phyloP scores from a whole-genome alignment of 1,139 yeast genomes.

The Candida glucosophila region DNA sequence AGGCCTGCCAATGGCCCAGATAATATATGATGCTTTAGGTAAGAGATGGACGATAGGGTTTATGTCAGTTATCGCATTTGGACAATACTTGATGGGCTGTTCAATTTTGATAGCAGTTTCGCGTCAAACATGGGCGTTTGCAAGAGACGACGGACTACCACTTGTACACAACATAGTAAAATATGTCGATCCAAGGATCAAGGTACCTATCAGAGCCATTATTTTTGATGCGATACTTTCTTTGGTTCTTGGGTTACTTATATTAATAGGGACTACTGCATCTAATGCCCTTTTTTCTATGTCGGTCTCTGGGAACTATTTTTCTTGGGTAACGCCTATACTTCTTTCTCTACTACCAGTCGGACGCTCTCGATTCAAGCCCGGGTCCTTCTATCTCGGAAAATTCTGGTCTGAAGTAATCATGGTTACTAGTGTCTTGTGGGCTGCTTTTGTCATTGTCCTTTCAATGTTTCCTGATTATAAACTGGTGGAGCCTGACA shows the following conservation, averaged over 20 bases:
- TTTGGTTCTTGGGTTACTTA: constrained; percentile 39
- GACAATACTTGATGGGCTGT: constrained; percentile 59
- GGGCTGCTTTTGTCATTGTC: constrained; percentile 30
- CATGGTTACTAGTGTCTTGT: constrained; percentile 27
- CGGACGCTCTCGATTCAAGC: constrained; percentile 41
- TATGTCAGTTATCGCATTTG: constrained; percentile 49
- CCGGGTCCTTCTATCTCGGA: constrained; percentile 46
- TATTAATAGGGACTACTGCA: constrained; percentile 47
- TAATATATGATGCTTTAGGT: constrained; percentile 57
- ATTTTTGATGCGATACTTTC: constrained; percentile 36
- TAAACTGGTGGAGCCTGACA: constrained; percentile 21
- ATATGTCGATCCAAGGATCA: constrained; percentile 36
- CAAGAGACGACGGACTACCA: constrained; percentile 13
- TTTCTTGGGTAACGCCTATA: constrained; percentile 54
- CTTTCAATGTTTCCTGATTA: constrained; percentile 40
- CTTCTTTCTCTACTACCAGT: constrained; percentile 33
- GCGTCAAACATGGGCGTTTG: constrained; percentile 29
- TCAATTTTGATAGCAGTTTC: constrained; percentile 28
- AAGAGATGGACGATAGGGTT: constrained; percentile 62
- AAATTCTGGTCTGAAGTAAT: constrained; percentile 21
- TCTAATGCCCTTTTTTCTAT: constrained; percentile 51
- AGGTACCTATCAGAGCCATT: constrained; percentile 51
- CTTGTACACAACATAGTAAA: constrained; percentile 25
- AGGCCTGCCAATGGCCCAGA: constrained; percentile 59
- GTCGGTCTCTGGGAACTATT: constrained; percentile 49